phyloP scores from a whole-genome alignment of 108 stramenopile genomes.

The Conticribra weissflogii region DNA sequence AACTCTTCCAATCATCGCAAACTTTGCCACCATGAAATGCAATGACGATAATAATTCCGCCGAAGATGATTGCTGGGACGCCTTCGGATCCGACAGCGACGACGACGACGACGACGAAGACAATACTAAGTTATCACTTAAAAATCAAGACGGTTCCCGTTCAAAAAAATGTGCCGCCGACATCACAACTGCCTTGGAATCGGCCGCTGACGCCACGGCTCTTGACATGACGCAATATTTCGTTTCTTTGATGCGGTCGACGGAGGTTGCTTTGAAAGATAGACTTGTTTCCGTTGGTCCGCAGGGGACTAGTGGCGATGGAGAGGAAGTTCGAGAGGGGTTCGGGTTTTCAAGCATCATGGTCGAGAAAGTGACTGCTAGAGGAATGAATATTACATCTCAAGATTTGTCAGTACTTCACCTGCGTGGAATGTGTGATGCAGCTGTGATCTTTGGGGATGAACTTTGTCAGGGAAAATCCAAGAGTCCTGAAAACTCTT shows the following conservation, averaged over 20 bases:
- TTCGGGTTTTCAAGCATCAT: slow-evolving; percentile 11
- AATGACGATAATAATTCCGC: slow-evolving; percentile 1
- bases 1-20: too few species aligned
- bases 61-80: slow-evolving; percentile 57
- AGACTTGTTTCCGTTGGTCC: slow-evolving; percentile 39
- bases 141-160: too few species aligned
- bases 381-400: slow-evolving; percentile 22
- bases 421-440: slow-evolving; percentile 21
- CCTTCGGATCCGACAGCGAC: slow-evolving; percentile 67
- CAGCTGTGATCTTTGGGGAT: slow-evolving; percentile 15
- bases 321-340: neutral
- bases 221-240: slow-evolving; percentile 41
- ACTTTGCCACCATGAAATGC: slow-evolving; percentile 10
- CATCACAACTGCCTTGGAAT: slow-evolving; percentile 8
- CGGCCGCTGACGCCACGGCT: slow-evolving; percentile 46
- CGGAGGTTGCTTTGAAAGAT: slow-evolving; percentile 47
- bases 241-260: slow-evolving; percentile 26
- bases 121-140: neutral
- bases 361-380: slow-evolving; percentile 3
- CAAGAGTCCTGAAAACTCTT: neutral
- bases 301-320: neutral
- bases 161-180: neutral
- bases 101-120: slow-evolving; percentile 32
- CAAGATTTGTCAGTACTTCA: too few species aligned
- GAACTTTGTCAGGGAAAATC: neutral